These are phyloP conservation scores for Moesziomyces sp. DNA, from an alignment of 1,284 basidiomycete species.

Conservation along the genomic window DNA sequence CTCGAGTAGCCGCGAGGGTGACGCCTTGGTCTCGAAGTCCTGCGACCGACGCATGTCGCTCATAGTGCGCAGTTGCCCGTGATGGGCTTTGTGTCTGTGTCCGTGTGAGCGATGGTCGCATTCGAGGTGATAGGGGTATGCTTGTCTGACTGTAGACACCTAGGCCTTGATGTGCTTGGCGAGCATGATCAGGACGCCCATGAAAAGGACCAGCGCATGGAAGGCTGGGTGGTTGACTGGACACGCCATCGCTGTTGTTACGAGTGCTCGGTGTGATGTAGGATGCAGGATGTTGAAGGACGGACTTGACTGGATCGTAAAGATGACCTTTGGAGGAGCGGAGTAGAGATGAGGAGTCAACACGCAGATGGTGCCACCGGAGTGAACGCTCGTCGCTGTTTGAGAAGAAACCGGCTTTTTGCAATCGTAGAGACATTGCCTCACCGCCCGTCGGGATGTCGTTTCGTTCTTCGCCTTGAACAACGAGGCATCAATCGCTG, in stretches of 20 bases:
- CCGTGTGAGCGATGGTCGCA: no score
- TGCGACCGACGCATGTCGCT: no score
- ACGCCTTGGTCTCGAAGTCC: no score
- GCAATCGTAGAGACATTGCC: no score
- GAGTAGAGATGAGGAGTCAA: not conserved
- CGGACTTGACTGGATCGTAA: not conserved
- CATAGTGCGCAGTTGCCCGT: no score
- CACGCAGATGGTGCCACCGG: not conserved
- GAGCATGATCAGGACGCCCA: constrained; percentile 35
- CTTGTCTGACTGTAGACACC: not conserved
- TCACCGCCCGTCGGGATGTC: no score
- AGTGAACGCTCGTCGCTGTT: not conserved
- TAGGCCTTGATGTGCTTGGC: constrained; percentile 2
- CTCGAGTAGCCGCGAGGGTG: no score
- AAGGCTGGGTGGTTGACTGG: constrained; percentile 43
- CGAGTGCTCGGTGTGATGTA: not conserved
- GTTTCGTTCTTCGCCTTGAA: no score
- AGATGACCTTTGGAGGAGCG: not conserved
- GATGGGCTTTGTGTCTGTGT: no score
- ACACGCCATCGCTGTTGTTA: constrained; percentile 19
- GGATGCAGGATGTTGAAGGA: not conserved
- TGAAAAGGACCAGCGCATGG: constrained; percentile 38
- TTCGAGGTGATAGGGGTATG: no score
- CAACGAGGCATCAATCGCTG: no score
- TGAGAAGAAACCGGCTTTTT: not conserved